Conservation (phyloP, 2,329 filamentous ascomycete species). For the Aspergillus sp. region DNA sequence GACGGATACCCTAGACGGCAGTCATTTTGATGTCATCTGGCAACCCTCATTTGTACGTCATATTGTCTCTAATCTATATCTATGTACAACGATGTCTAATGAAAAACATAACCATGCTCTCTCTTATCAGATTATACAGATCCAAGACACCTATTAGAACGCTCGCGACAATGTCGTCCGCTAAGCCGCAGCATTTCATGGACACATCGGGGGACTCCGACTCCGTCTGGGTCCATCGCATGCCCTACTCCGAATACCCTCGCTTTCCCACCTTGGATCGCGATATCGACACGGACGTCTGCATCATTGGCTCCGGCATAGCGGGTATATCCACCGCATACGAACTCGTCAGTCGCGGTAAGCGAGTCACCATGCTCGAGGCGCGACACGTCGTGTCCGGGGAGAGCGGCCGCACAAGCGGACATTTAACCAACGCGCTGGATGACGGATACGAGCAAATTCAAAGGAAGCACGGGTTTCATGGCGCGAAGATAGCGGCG, state of each 20-base stretch:
- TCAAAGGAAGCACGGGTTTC: conserved; percentile 46
- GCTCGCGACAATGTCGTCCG: neutral
- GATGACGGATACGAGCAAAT: conserved; percentile 50
- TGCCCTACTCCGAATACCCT: conserved; percentile 42
- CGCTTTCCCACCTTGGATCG: conserved; percentile 37
- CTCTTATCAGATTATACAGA: too few relatives aligned
- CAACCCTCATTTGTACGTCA: neutral
- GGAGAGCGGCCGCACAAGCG: conserved; percentile 47
- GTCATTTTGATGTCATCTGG: neutral
- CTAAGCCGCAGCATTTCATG: conserved; percentile 23
- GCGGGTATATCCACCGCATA: conserved; percentile 48
- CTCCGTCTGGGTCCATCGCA: conserved; percentile 48
- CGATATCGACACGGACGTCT: conserved; percentile 44
- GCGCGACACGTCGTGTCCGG: conserved; percentile 50
- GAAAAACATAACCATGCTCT: neutral
- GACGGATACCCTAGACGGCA: neutral
- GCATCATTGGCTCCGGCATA: conserved; percentile 49
- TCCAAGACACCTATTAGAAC: too few relatives aligned
- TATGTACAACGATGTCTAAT: neutral
- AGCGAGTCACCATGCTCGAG: conserved; percentile 48
- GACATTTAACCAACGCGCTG: conserved; percentile 49
- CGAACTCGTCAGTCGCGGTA: conserved; percentile 47
- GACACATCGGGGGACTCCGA: conserved; percentile 47
- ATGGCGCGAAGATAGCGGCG: conserved; percentile 44
- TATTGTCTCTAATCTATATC: neutral